A percentile compares a stretch with the other conserved stretches of the same genome.
Conservation (phyloP, 2,329 filamentous ascomycete species). For the Diaporthe citrichinensis region DNA sequence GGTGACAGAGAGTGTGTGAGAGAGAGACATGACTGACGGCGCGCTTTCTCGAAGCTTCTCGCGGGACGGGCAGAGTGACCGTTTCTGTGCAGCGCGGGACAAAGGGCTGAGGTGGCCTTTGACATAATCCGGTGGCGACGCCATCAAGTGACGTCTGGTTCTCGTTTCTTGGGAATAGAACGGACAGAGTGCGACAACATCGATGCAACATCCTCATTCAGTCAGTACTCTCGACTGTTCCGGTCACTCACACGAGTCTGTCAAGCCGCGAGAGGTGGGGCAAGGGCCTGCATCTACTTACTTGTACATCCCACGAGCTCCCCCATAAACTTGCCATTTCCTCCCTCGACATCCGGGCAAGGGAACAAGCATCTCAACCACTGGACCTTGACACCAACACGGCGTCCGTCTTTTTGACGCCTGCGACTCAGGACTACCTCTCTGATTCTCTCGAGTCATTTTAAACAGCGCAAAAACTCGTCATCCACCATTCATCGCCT, state of each 20-base stretch:
- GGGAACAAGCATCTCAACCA: neutral
- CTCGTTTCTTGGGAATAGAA: neutral
- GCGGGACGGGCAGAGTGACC: neutral
- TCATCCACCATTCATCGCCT: neutral
- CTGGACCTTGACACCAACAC: neutral
- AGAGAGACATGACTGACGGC: slow-evolving; percentile 1
- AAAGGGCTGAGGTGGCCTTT: slow-evolving; percentile 29
- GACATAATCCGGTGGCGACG: neutral
- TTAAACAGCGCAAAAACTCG: neutral
- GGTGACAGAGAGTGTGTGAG: neutral
- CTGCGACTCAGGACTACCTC: neutral
- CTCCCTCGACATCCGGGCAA: neutral
- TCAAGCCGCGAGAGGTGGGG: slow-evolving; percentile 2
- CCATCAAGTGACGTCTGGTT: neutral
- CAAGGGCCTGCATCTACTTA: neutral
- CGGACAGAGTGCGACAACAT: neutral
- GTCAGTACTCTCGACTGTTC: neutral
- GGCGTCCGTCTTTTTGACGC: neutral
- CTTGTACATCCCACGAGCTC: no score
- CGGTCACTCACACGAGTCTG: neutral
- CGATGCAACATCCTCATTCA: neutral
- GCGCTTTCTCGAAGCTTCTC: slow-evolving; percentile 30
- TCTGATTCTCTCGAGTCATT: neutral
- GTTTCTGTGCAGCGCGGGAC: neutral
- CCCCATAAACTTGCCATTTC: neutral